These are phyloP conservation scores for Ustilago shanxiensis DNA, from an alignment of 1,284 basidiomycete genomes.

Conservation along the genomic window DNA sequence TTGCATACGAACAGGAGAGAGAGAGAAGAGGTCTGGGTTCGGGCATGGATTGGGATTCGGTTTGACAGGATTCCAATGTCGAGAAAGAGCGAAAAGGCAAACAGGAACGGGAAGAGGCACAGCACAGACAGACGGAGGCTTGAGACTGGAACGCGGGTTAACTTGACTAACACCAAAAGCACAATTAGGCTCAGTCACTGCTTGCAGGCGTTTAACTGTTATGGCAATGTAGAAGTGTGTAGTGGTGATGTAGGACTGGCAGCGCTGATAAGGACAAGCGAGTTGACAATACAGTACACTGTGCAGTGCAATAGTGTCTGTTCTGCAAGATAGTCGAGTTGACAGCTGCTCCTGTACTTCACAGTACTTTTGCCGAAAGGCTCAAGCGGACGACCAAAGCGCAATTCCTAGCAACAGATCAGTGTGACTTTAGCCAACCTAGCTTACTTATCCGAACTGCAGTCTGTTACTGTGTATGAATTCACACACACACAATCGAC, in stretches of 20 bases:
- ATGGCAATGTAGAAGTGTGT: no score
- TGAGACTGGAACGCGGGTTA: constrained; percentile 2
- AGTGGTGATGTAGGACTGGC: not conserved
- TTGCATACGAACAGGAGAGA: constrained; percentile 1
- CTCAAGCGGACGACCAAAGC: not conserved
- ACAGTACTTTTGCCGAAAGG: no score
- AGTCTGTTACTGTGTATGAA: no score
- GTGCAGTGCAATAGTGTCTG: no score
- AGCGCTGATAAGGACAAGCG: not conserved
- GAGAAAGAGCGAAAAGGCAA: not conserved
- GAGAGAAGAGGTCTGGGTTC: not conserved
- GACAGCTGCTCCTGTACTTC: no score
- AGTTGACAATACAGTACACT: no score
- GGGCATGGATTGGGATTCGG: no score
- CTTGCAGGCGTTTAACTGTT: no score
- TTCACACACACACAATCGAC: no score
- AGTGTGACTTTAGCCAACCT: not conserved
- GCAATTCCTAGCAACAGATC: not conserved
- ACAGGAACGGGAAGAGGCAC: not conserved
- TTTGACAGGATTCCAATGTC: constrained; percentile 1
- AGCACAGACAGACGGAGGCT: not conserved
- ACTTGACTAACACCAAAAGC: not conserved
- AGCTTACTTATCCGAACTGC: constrained; percentile 11
- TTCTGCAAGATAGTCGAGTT: no score
- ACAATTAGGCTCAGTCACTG: not conserved